phyloP scores from a whole-genome alignment of 371 early-diverging fungal species.

The Smittium mucronatum region DNA sequence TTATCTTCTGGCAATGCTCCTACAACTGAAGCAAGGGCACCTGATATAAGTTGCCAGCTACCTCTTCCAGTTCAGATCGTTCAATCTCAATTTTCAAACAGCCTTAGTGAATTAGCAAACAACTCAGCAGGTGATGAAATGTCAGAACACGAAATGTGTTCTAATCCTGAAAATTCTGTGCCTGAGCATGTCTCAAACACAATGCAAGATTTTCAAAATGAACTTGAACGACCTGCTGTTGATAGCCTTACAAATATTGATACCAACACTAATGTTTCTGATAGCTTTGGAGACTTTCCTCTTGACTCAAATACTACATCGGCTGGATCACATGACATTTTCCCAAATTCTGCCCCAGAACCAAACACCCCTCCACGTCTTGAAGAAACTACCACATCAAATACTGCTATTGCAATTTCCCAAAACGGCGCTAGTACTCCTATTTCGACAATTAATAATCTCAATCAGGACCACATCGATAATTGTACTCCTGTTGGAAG shows the following conservation, averaged over 20 bases:
- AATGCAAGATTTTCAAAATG: neutral
- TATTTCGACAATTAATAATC: neutral
- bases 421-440: neutral
- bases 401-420: neutral
- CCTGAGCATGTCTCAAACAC: neutral
- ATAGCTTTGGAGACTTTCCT: neutral
- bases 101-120: neutral
- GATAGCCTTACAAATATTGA: neutral
- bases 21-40: neutral
- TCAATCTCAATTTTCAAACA: conserved; percentile 5
- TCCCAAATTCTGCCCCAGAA: neutral
- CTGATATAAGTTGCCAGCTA: conserved; percentile 6
- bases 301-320: neutral
- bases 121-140: neutral
- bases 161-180: neutral
- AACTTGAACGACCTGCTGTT: neutral
- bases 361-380: neutral
- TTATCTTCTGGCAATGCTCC: neutral
- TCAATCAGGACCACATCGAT: neutral
- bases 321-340: neutral
- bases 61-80: conserved; percentile 7
- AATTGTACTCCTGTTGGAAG: neutral
- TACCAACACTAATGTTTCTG: neutral
- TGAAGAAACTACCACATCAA: neutral
- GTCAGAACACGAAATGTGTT: neutral